Base-by-base conservation (phyloP, 1,284 basidiomycete species). In the Garcileccinum viscosum region DNA sequence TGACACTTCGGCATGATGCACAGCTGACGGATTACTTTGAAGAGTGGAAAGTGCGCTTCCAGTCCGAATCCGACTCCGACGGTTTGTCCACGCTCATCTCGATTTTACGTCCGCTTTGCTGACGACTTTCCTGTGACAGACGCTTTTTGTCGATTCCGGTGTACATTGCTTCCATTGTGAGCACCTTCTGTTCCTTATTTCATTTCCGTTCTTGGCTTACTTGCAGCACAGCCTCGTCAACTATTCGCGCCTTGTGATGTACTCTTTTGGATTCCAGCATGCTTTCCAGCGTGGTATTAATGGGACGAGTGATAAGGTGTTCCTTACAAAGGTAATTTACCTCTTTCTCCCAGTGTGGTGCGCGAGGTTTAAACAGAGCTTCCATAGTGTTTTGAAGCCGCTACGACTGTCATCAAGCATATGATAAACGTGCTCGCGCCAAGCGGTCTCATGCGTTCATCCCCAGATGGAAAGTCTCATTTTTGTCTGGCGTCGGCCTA, bases 161-260 rank as follows among this genome's bases (percentile, higher is more conserved):
- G 87, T 69, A 87, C 85, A 30, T 80, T 94, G 33, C 82, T 94
- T 11, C 93, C 93, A 7, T 94, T 93, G 93, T 94, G 80, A 74
- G 91, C 81, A 3, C 63, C 15, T 63, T 17, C 14, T 65, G 24
- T 24, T 67, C 37, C 22, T 61, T 50, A 42, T n/a, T 37, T 19
- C 22, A 17, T 47, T 64, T 24, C 50, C 58, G 58, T 24, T 44
- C 62, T 50, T 64, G 27, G 58, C 74, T 82, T 59, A 80, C 32
- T 53, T 32, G 37, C 11, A 33, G 53, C 58, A 0, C 70, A 94
- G 92, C 85, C 84, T 93, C 56, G 88, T 90, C 66, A 88, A 85
- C 62, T 95, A 95, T 76, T 92, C 91, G 32, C 86, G 93, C n/a
- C 86, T 95, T 12, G 93, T 95, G 56, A 93, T 94, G 90, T 93